These are phyloP conservation scores for Citrullus amarus DNA, from an alignment of 306 rosid species.

Conservation along the genomic window DNA sequence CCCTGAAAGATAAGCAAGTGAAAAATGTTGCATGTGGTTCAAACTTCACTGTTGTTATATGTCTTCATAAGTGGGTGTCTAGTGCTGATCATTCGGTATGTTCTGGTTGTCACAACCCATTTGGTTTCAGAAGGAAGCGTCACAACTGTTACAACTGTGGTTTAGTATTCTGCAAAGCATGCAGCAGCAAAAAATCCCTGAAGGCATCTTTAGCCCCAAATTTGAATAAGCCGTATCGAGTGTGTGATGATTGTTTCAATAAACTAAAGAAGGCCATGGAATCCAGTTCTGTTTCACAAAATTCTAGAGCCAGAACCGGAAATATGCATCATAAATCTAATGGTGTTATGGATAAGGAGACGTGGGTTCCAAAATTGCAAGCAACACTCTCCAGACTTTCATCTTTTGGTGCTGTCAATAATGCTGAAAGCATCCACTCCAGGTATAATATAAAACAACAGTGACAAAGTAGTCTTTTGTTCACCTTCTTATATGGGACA, in stretches of 20 bases:
- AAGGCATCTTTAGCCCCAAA: constrained; percentile 92
- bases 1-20: constrained; percentile 62
- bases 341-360: constrained; percentile 29
- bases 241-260: constrained; percentile 66
- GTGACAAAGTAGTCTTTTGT: constrained; percentile 31
- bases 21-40: constrained; percentile 78
- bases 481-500: constrained; percentile 44
- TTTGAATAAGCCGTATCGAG: constrained; percentile 64
- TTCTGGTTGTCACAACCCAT: constrained; percentile 61
- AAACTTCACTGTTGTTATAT: constrained; percentile 74
- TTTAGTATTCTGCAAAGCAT: constrained; percentile 75
- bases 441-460: constrained; percentile 31
- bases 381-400: constrained; percentile 59
- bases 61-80: constrained; percentile 81
- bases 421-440: constrained; percentile 31
- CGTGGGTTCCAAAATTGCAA: constrained; percentile 32
- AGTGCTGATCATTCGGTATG: constrained; percentile 73
- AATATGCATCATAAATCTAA: constrained; percentile 18
- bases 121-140: constrained; percentile 88
- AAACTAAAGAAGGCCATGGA: constrained; percentile 60
- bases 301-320: constrained; percentile 31
- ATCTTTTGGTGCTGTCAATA: constrained; percentile 58
- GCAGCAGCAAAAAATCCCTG: constrained; percentile 70
- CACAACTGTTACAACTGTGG: constrained; percentile 98
- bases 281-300: constrained; percentile 27